phyloP scores from a whole-genome alignment of 2,329 filamentous ascomycete genomes.

The Zelopaecilomyces penicillatus region DNA sequence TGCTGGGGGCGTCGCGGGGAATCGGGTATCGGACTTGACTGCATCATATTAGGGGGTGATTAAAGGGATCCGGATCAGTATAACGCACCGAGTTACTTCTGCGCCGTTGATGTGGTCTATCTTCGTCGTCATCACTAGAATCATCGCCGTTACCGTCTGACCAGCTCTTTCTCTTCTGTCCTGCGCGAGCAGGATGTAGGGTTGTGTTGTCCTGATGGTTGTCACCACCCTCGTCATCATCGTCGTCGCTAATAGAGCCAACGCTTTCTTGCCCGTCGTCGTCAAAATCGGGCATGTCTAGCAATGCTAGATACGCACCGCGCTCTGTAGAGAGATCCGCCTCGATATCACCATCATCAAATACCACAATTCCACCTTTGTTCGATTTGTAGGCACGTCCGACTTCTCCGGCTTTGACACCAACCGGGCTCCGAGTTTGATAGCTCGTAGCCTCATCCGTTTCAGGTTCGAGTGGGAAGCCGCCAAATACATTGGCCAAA shows the following conservation, averaged over 20 bases:
- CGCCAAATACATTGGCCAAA: slow-evolving; percentile 83
- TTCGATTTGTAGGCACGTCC: slow-evolving; percentile 64
- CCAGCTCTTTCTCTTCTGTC: slow-evolving; percentile 72
- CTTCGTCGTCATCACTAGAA: slow-evolving; percentile 64
- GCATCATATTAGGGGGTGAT: slow-evolving; percentile 12
- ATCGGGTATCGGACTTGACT: slow-evolving; percentile 58
- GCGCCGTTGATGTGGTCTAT: slow-evolving; percentile 68
- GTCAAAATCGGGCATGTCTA: slow-evolving; percentile 84
- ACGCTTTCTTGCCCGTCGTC: slow-evolving; percentile 63
- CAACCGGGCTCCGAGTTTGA: slow-evolving; percentile 47
- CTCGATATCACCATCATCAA: slow-evolving; percentile 92
- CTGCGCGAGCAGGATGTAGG: slow-evolving; percentile 34
- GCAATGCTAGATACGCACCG: slow-evolving; percentile 75
- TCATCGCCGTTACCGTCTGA: slow-evolving; percentile 63
- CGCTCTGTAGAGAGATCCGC: slow-evolving; percentile 67
- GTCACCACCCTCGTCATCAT: slow-evolving; percentile 47
- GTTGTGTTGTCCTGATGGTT: slow-evolving; percentile 32
- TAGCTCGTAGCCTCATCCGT: slow-evolving; percentile 38
- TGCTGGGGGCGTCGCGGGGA: slow-evolving; percentile 54
- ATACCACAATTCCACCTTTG: slow-evolving; percentile 82
- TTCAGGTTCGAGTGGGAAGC: slow-evolving; percentile 48
- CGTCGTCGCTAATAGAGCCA: slow-evolving; percentile 45
- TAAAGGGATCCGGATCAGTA: background rate
- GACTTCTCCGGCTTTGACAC: slow-evolving; percentile 67
- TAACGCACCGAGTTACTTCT: slow-evolving; percentile 75